These are phyloP conservation scores for Peziza echinospora DNA, from an alignment of 495 filamentous ascomycete genomes.

Conservation along the genomic window DNA sequence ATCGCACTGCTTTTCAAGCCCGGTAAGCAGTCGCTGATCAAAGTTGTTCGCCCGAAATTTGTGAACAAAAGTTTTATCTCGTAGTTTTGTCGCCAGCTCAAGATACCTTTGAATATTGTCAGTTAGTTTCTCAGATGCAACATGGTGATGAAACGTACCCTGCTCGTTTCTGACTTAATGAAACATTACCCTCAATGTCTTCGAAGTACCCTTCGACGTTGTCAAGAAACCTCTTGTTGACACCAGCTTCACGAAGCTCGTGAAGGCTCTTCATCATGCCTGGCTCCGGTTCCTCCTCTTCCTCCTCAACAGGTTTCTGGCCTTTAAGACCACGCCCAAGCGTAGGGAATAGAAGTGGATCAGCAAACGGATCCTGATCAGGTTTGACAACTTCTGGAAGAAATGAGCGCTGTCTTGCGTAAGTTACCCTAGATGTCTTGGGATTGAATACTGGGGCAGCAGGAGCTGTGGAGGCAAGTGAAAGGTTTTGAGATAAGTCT, in stretches of 20 bases:
- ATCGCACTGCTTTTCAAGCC: conserved; percentile 31
- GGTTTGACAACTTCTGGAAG: conserved; percentile 13
- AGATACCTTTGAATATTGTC: conserved; percentile 24
- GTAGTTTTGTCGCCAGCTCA: conserved; percentile 52
- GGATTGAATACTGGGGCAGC: not conserved
- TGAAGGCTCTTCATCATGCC: conserved; percentile 61
- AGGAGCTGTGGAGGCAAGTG: too few relatives aligned
- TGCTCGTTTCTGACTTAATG: conserved; percentile 11
- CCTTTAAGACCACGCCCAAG: conserved; percentile 20
- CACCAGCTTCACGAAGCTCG: conserved; percentile 69
- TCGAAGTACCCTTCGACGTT: conserved; percentile 67
- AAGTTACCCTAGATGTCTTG: conserved; percentile 13
- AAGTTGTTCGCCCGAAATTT: conserved; percentile 59
- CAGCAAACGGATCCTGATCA: conserved; percentile 15
- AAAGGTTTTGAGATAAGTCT: too few relatives aligned
- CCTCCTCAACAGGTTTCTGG: conserved; percentile 28
- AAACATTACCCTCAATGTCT: conserved; percentile 34
- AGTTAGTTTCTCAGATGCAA: not conserved
- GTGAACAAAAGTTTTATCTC: conserved; percentile 39
- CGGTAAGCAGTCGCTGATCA: conserved; percentile 40
- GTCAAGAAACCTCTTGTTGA: conserved; percentile 58
- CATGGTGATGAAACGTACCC: conserved; percentile 8
- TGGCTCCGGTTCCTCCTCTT: conserved; percentile 22
- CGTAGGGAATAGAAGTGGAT: conserved; percentile 11
- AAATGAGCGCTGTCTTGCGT: conserved; percentile 17